Evolutionary conservation across 495 filamentous ascomycete genomes (phyloP).

Genomic region (Venustampulla echinocandica): DNA sequence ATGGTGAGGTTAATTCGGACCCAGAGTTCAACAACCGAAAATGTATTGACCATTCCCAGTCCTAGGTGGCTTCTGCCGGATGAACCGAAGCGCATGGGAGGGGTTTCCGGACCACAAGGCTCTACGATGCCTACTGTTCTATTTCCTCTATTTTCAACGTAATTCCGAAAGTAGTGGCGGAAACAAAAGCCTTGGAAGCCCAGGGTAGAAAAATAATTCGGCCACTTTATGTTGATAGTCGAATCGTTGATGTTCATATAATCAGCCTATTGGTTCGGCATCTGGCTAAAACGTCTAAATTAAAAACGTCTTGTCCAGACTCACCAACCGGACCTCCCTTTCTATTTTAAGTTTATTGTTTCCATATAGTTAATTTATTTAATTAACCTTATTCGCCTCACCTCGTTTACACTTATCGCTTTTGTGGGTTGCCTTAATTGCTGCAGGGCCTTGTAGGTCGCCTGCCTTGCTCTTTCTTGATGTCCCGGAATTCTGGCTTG

Average conservation of each 20-base stretch:
- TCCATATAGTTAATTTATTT: constrained; percentile 2
- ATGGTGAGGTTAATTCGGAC: not conserved
- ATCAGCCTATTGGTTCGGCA: constrained; percentile 17
- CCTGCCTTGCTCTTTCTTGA: constrained; percentile 2
- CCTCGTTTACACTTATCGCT: constrained; percentile 17
- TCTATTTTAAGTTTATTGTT: constrained; percentile 5
- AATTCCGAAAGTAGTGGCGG: too few relatives aligned
- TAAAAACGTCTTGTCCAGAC: constrained; percentile 4
- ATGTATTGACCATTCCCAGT: not conserved
- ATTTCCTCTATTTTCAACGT: constrained; percentile 17
- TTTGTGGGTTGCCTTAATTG: constrained; percentile 6
- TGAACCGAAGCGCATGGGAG: not conserved
- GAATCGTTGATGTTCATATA: constrained; percentile 9
- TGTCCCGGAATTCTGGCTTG: not conserved
- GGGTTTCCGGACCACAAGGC: not conserved
- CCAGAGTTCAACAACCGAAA: not conserved
- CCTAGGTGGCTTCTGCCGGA: not conserved
- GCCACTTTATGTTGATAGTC: not conserved
- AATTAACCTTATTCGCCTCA: constrained; percentile 10
- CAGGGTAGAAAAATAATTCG: not conserved
- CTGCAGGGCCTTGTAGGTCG: not conserved
- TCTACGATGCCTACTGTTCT: constrained; percentile 17
- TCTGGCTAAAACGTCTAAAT: constrained; percentile 18
- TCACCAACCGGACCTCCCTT: not conserved
- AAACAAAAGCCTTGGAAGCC: not conserved